Conservation (phyloP, 2,329 filamentous ascomycete species). For the Rhexocercosporidium sp. region DNA sequence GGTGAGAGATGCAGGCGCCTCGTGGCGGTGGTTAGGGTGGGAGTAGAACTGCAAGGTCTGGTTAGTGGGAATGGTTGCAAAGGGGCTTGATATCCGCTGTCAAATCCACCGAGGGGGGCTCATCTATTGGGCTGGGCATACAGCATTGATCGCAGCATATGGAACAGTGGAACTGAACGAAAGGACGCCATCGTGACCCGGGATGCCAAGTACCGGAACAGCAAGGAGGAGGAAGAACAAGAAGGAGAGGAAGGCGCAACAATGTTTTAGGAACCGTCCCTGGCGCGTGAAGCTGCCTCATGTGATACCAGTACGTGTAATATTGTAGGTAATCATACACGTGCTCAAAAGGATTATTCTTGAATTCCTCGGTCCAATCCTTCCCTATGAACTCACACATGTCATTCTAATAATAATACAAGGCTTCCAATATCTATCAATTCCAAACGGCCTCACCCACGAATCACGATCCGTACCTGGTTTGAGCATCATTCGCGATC, state of each 20-base stretch:
- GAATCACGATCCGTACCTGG: conserved; percentile 14
- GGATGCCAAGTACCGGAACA: not conserved
- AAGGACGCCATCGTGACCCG: not conserved
- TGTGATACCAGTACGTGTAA: not conserved
- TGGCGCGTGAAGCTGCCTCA: not conserved
- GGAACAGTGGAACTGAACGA: conserved; percentile 4
- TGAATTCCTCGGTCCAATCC: not conserved
- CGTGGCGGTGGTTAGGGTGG: conserved; percentile 24
- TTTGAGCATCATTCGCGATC: conserved; percentile 1
- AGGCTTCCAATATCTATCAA: not conserved
- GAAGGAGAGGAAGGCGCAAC: too few relatives aligned
- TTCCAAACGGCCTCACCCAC: conserved; percentile 2
- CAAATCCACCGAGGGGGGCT: not conserved
- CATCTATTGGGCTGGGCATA: conserved; percentile 2
- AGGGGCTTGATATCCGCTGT: conserved; percentile 22
- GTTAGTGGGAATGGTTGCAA: not conserved
- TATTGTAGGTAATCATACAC: not conserved
- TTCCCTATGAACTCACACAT: not conserved
- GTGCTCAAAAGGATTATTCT: not conserved
- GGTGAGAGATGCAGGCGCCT: conserved; percentile 21
- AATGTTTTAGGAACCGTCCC: conserved; percentile 15
- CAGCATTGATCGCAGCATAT: conserved; percentile 1
- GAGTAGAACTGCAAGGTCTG: conserved; percentile 1
- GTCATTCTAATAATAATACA: conserved; percentile 1
- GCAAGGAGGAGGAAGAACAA: not conserved